Evolutionary conservation across 306 rosid species (phyloP), one percentile per base, ranked within the genome.

Genomic region (Prunus kanzakura): DNA sequence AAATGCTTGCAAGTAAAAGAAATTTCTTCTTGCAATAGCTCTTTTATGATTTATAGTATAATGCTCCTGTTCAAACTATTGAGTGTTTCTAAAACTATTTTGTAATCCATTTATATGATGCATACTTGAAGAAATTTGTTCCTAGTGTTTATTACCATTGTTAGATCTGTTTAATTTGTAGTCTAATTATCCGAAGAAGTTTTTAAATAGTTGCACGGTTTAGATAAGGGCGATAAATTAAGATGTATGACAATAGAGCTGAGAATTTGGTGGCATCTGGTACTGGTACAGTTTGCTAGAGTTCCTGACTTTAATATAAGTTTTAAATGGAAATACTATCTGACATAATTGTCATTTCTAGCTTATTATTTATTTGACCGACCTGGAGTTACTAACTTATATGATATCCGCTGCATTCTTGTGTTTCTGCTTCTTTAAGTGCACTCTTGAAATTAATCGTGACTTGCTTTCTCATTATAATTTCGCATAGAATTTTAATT

Each of bases 241-340:
- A 27, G 4, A 5, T 13, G 6, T 27, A 61, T 61, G 41, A 18
- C n/a, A 61, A 27, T 9, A 27, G 19, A 61, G 14, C 13, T 57
- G 13, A 57, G 66, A 61, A 61, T 61, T 61, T 71, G 74, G 49
- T 71, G 54, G n/a, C 46, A 54, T 71, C 6, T n/a, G 51, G 51
- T 32, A 70, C 46, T 51, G 47, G 38, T 51, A 11, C 19, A 6
- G 30, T 70, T 50, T 29, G 9, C n/a, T 8, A n/a, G 51, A 71
- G 54, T 50, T 15, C 25, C 18, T 23, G 54, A 25, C 18, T 69
- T 25, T 38, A 32, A 7, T 49, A 6, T 16, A 18, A 69, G 16
- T 51, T 49, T 27, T 5, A 19, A 15, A 8, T 9, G 19, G 60
- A 19, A 64, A 64, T 30, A 64, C 25, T 35, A 3, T 69, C n/a